These are phyloP conservation scores for Pichia insulana DNA, from an alignment of 805 yeast species.

Conservation along the genomic window DNA sequence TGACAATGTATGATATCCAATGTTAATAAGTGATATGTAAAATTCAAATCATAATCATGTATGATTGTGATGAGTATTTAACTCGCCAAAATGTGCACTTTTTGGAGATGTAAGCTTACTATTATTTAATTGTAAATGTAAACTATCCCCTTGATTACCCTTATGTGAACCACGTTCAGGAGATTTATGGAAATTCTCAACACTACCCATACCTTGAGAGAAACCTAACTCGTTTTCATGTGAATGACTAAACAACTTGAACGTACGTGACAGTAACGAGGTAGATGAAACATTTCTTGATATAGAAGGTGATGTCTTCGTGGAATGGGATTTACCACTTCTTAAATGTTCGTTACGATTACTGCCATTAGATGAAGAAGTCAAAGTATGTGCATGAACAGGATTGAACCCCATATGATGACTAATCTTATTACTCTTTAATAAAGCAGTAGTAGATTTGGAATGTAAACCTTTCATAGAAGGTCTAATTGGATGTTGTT, in stretches of 20 bases:
- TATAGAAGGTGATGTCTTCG: constrained; percentile 7
- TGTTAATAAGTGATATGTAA: no score
- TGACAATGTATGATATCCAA: no score
- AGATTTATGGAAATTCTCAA: background rate
- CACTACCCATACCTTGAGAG: no score
- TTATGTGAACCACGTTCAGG: constrained; percentile 3
- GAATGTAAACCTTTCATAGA: background rate
- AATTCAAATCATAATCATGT: no score
- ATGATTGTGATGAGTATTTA: background rate
- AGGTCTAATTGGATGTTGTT: no score
- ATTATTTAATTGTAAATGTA: background rate
- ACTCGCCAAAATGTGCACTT: background rate
- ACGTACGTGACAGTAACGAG: constrained; percentile 3
- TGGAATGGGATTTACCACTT: background rate
- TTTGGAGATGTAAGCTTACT: background rate
- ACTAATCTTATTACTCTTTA: background rate
- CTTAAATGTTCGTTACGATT: background rate
- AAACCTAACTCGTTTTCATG: background rate
- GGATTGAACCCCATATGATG: background rate
- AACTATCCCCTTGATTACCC: background rate
- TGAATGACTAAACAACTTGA: background rate
- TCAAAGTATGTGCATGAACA: background rate
- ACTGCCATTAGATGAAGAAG: background rate
- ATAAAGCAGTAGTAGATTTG: background rate
- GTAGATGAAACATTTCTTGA: constrained; percentile 10